A percentile compares a stretch with the other conserved stretches of the same genome.
Conservation (phyloP, 345 rosid species). For the Erodium maritimum region DNA sequence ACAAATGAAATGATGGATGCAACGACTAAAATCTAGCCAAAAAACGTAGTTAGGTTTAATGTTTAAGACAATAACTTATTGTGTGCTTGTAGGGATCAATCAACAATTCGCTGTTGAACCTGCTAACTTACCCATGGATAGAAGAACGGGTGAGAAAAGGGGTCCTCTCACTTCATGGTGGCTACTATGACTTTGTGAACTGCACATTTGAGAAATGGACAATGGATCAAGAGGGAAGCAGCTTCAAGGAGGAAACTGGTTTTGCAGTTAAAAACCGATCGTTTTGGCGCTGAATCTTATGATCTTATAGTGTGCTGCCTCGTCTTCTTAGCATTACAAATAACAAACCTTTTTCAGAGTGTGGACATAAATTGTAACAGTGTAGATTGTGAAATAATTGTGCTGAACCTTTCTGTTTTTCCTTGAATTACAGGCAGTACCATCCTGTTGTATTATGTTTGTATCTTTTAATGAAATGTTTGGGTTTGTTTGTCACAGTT, state of each 20-base stretch:
- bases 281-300: slow-evolving; percentile 41
- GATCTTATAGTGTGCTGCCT: not conserved
- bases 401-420: too few species aligned
- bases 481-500: not conserved
- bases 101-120: slow-evolving; percentile 53
- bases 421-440: not conserved
- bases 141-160: slow-evolving; percentile 65
- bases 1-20: not conserved
- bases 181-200: slow-evolving; percentile 71
- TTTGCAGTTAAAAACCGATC: slow-evolving; percentile 41
- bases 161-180: slow-evolving; percentile 62
- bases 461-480: not conserved
- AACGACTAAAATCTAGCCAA: not conserved
- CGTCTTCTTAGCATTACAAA: not conserved
- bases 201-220: slow-evolving; percentile 98
- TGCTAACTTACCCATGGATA: slow-evolving; percentile 91
- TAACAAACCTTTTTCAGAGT: not conserved
- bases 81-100: slow-evolving; percentile 48
- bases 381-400: not conserved
- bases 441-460: not conserved
- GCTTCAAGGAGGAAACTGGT: slow-evolving; percentile 22
- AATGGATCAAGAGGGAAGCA: slow-evolving; percentile 47
- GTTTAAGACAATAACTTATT: too few species aligned
- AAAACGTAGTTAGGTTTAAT: not conserved
- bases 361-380: not conserved